phyloP scores from a whole-genome alignment of 2,329 filamentous ascomycete species.

The Arthroderma sp. region DNA sequence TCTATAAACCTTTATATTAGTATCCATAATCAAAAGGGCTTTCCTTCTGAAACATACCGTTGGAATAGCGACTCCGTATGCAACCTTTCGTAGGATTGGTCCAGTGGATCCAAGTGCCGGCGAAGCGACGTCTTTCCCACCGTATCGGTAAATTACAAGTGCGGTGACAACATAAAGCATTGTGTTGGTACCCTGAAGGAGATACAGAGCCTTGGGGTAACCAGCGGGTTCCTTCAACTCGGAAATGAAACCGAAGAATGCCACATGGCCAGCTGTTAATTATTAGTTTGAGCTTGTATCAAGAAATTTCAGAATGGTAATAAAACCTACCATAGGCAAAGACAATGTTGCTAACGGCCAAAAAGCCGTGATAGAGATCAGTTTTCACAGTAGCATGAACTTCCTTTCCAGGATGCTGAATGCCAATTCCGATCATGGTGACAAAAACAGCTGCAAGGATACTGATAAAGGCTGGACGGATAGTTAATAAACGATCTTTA shows the following conservation, averaged over 20 bases:
- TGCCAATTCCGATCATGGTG: conserved; percentile 54
- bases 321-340: conserved; percentile 49
- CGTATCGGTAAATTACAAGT: conserved; percentile 56
- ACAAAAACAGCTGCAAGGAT: conserved; percentile 53
- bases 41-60: conserved; percentile 32
- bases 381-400: conserved; percentile 32
- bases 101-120: conserved; percentile 56
- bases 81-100: conserved; percentile 46
- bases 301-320: background rate
- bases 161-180: conserved; percentile 54
- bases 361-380: conserved; percentile 44
- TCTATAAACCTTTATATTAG: conserved; percentile 24
- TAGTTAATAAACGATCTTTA: conserved; percentile 3
- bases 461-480: conserved; percentile 44
- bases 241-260: conserved; percentile 55
- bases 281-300: background rate
- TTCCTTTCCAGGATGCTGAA: conserved; percentile 34
- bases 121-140: conserved; percentile 48
- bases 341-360: conserved; percentile 55
- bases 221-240: conserved; percentile 51
- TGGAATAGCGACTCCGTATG: conserved; percentile 56
- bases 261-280: conserved; percentile 44
- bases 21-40: background rate
- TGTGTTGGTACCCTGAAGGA: conserved; percentile 49
- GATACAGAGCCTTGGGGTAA: conserved; percentile 50